These are phyloP conservation scores for Rhynchosporium secalis DNA, from an alignment of 2,329 filamentous ascomycete genomes.

Conservation along the genomic window DNA sequence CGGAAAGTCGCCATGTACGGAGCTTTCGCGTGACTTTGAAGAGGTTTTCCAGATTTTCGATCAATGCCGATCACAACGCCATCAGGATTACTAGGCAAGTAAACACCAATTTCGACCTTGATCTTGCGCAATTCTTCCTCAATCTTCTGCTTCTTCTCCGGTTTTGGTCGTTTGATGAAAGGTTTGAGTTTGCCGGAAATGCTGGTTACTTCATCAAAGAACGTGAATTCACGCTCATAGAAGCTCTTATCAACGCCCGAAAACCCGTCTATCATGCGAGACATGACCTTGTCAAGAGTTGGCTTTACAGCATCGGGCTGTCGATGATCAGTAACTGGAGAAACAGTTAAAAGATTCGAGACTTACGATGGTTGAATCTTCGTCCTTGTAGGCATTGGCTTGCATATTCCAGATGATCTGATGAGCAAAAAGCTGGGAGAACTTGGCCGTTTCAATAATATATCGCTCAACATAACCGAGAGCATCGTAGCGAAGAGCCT, in stretches of 20 bases:
- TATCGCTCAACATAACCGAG: constrained; percentile 95
- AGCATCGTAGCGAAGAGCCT: constrained; percentile 87
- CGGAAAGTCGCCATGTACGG: constrained; percentile 99
- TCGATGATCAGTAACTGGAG: constrained; percentile 1
- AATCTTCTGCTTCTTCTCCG: constrained; percentile 98
- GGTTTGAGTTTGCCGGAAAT: constrained; percentile 96
- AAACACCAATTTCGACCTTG: constrained; percentile 94
- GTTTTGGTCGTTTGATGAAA: constrained; percentile 86
- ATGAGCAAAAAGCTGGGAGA: constrained; percentile 97
- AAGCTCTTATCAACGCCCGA: constrained; percentile 76
- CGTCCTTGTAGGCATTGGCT: constrained; percentile 96
- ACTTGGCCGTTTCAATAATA: constrained; percentile 93
- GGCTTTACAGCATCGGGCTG: constrained; percentile 91
- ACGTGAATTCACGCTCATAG: constrained; percentile 93
- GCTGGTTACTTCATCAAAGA: constrained; percentile 94
- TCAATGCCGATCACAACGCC: constrained; percentile 98
- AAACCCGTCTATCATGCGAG: constrained; percentile 80
- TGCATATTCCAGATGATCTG: constrained; percentile 99
- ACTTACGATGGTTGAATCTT: constrained; percentile 80
- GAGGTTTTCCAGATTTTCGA: constrained; percentile 92
- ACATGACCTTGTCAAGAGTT: constrained; percentile 86
- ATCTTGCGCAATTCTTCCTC: constrained; percentile 98
- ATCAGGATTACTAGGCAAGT: constrained; percentile 94
- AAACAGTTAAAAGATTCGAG: too few relatives aligned
- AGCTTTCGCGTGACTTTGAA: constrained; percentile 97